Evolutionary conservation across 805 yeast species (phyloP), one percentile per base, ranked within the genome.

Genomic region (Starmerella stellata): DNA sequence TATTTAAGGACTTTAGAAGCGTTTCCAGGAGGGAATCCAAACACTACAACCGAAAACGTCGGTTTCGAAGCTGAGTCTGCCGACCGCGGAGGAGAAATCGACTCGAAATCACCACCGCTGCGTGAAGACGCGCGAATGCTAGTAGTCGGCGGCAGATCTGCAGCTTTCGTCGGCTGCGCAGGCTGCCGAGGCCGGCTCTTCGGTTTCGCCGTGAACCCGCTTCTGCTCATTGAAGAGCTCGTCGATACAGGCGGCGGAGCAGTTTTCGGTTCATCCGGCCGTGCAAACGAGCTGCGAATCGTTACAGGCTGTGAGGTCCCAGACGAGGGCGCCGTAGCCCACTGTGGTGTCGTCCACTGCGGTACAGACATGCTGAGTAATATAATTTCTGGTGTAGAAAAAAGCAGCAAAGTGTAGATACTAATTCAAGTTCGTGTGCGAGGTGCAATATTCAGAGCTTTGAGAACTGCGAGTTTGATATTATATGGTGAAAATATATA

Each of bases 11-110:
- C 70, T 27, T 66, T 66, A 24, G 66, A 68, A 7, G 92, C 72
- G 46, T 75, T 65, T 2, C 72, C 65, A 51, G 83, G 92, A 1
- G 92, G 82, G 55, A 81, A 87, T 1, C 96, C 96, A 58, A 78
- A 82, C 2, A 87, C 81, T 21, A 85, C 59, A 1, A 87, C 78
- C 0, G 93, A 78, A 35, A 72, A 15, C 37, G 13, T 36, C 16
- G 24, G 32, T 17, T 8, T 8, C 16, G 15, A 15, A 5, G 4
- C 30, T 37, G 19, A 19, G 7, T 4, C 17, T n/a, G 33, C 40
- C n/a, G 35, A 9, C 20, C 9, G 21, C 11, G 35, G 35, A 8
- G 24, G 8, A 8, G 31, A 8, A 8, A 8, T 7, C 15, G 31
- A 8, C 18, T 16, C 15, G 15, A 16, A 14, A 5, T 5, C 15